Base-by-base conservation (phyloP, 768 basidiomycete genomes). In the Boletus rubescentipes region DNA sequence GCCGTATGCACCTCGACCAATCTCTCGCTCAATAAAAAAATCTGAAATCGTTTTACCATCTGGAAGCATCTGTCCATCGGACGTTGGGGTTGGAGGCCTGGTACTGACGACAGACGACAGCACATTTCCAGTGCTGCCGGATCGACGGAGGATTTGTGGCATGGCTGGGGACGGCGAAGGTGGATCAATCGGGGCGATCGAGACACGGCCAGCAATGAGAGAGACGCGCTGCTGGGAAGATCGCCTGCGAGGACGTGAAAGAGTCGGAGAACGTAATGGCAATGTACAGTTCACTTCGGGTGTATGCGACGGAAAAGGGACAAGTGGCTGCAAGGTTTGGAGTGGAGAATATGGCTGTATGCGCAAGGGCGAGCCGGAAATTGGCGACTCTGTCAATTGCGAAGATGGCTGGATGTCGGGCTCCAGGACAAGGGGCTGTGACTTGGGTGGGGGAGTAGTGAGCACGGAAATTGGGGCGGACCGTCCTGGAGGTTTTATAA, bases 1-100 rank as follows among this genome's bases (percentile, higher is more conserved):
- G 2, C 96, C 96, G 70, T 98, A 98, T 11, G 96, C 96, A 10
- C 95, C 96, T 52, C 92, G 81, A 14, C 96, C 96, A 23, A 95
- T 91, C 65, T 96, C 93, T 41, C 81, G 81, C 61, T 93, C 84
- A 51, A 97, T 87, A 20, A 87, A 79, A 67, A 90, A 97, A 62
- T 93, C 89, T 6, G 86, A 86, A 56, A 98, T 93, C 57, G 80
- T 90, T 55, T 86, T 80, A 32, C 83, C 81, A 41, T 87, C 87
- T 15, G 70, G 40, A 46, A 68, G 67, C n/a, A 63, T 55, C 11
- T 55, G 55, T 12, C 31, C 51, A 43, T 73, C 57, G 10, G 59
- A 49, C 75, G 71, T 54, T 11, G 89, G 87, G 0, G 85, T 81
- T 3, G 89, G 86, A 30, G 88, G 77, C 23, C 84, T 75, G 3